Evolutionary conservation across 1,139 yeast species (phyloP), one percentile per base, ranked within the genome.

Genomic region (Blastobotrys buckinghamii): DNA sequence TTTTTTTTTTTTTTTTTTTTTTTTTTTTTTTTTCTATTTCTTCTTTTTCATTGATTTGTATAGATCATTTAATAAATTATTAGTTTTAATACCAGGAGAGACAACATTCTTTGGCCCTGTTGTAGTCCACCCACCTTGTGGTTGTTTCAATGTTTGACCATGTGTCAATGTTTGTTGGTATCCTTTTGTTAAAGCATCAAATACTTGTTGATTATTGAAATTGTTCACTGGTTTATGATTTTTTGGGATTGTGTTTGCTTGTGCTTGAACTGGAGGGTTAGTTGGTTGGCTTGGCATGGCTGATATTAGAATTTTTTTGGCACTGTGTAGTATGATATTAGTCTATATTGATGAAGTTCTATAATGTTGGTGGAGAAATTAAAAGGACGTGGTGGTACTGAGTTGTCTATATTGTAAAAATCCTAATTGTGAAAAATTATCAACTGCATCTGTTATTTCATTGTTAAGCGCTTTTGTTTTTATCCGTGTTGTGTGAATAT

Each of bases 171-270:
- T 56, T 36, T 48, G 48, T 15, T 53, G 52, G 44, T 55, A 59
- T 30, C 50, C 47, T 35, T 50, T 46, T 19, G 41, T 42, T 34
- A 62, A 51, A 42, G 47, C 58, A n/a, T 53, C 56, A 42, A 55
- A 55, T 32, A 60, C 66, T 37, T 58, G 64, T 16, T 42, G 37
- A 30, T 55, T 44, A 50, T 63, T 63, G 56, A 56, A 63, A 36
- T 53, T 58, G 39, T 59, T 53, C 17, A 61, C 57, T 17, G 64
- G 55, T n/a, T 48, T 50, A 42, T 54, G 55, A 44, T 20, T 15
- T 22, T 15, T 29, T 20, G 40, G 40, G 6, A 16, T 16, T 19
- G 42, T 32, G 39, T 33, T 24, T 22, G 24, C 4, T 22, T 22
- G 24, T 22, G 4, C 6, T 22, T 22, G 24, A 22, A 4, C 24